Evolutionary conservation across 2,329 filamentous ascomycete species (phyloP), one percentile per base, ranked within the genome.

Genomic region (Paracorniculantispora psalliotae): DNA sequence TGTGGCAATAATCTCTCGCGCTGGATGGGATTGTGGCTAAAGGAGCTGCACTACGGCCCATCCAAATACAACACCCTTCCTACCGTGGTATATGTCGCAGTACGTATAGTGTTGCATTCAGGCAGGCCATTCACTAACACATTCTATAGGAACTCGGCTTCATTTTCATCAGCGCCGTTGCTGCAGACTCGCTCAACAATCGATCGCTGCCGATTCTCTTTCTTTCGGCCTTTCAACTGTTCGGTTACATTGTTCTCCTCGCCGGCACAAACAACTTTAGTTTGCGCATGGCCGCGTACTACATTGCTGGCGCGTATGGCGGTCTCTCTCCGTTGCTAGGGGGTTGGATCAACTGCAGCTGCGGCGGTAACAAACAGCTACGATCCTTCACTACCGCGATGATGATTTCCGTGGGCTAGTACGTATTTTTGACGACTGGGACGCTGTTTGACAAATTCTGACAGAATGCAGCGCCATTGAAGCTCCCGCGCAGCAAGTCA

Each of bases 351-450:
- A 59, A 59, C 10, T 57, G 51, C 19, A 60, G 50, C 19, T 62
- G 57, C 41, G 46, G 52, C 13, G 60, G 60, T 21, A 51, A 62
- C 58, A 62, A 60, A 26, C 57, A 60, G 21, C 17, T 62, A 7
- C 50, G 60, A 7, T 54, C 58, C 1, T 57, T 62, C 12, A 43
- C 51, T 41, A 60, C 47, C 2, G 46, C 60, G 7, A 47, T 62
- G 44, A 62, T 62, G 60, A 56, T 60, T 23, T 57, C 60, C 15
- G 57, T 62, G 9, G 60, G 60, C 25, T 62, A 60, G 60, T 62
- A 37, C 28, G 60, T 61, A 21, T 50, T 17, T 28, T 17, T 17
- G 4, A 8, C 21, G 4, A 9, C 19, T 13, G 21, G 41, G 10
- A 39, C 17, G 4, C 2, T 25, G 15, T 7, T 10, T n/a, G n/a